These are phyloP conservation scores for Coemansia sp. DNA, from an alignment of 192 early-diverging fungal species.

Conservation along the genomic window DNA sequence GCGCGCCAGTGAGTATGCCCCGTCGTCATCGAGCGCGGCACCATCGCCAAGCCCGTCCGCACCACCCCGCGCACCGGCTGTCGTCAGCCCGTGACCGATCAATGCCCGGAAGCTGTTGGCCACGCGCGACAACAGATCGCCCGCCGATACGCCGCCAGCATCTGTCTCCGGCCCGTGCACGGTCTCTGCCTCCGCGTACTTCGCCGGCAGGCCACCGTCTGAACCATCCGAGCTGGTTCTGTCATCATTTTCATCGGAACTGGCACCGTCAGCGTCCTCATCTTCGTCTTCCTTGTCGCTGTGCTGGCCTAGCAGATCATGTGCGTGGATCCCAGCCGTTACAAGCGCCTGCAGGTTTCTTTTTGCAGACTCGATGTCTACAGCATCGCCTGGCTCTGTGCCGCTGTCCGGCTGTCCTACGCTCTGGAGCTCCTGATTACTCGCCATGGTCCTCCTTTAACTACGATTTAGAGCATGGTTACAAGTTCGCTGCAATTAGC, in stretches of 20 bases:
- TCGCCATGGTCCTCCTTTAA: background rate
- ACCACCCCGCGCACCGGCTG: conserved; percentile 3
- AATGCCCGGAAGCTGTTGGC: conserved; percentile 47
- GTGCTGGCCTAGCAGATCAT: conserved; percentile 30
- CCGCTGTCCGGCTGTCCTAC: background rate
- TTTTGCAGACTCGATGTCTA: conserved; percentile 50
- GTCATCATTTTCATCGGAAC: background rate
- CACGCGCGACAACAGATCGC: conserved; percentile 46
- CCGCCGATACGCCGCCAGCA: background rate
- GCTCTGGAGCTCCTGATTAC: background rate
- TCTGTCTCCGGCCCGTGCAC: conserved; percentile 5
- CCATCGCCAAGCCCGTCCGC: conserved; percentile 13
- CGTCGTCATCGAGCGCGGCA: conserved; percentile 30
- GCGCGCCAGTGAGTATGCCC: conserved; percentile 39
- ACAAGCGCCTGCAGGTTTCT: conserved; percentile 48
- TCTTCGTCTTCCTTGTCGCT: conserved; percentile 18
- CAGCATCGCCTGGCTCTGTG: conserved; percentile 1
- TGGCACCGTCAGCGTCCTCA: conserved; percentile 11
- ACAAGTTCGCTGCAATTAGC: too few relatives aligned
- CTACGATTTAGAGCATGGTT: too few relatives aligned
- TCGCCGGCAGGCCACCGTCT: background rate
- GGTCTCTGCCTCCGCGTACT: background rate
- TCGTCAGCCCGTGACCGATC: conserved; percentile 37
- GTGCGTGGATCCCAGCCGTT: conserved; percentile 43
- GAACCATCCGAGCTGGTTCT: background rate